Percentiles rank a stretch among this genome's conserved stretches.
These are phyloP conservation scores for Andrographis paniculata DNA, from an alignment of 305 asterid genomes.

Conservation along the genomic window DNA sequence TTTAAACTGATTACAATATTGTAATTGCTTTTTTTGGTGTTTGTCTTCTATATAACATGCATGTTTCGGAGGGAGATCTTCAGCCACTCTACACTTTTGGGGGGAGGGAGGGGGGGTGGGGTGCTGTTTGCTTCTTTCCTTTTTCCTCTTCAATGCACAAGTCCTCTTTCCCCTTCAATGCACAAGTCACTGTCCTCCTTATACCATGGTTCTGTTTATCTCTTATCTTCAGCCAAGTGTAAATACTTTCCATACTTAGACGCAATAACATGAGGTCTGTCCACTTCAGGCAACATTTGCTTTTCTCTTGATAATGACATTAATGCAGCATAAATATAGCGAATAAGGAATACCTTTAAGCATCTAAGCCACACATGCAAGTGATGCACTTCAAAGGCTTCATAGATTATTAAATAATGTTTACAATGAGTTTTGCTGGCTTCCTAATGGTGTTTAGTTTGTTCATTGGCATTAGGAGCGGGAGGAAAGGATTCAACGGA, in stretches of 20 bases:
- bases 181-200: background rate
- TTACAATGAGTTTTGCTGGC: constrained; percentile 14
- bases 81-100: no score
- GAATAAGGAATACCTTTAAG: no score
- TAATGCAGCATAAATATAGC: background rate
- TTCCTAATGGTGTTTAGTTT: constrained; percentile 1
- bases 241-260: background rate
- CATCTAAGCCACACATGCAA: constrained; percentile 13
- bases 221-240: background rate
- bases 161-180: background rate
- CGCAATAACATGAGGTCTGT: background rate
- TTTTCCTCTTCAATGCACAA: background rate
- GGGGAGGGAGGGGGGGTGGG: no score
- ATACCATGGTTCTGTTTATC: background rate
- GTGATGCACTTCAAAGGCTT: constrained; percentile 4
- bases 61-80: no score
- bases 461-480: constrained; percentile 57
- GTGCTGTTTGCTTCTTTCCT: no score
- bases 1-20: background rate
- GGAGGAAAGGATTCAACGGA: constrained; percentile 70
- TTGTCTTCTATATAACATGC: no score
- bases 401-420: constrained; percentile 6
- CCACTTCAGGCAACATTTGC: background rate
- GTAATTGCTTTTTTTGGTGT: no score
- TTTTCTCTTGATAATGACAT: background rate